A percentile compares a stretch with the other conserved stretches of the same genome.
These are phyloP conservation scores for Solanum pimpinellifolium DNA, from an alignment of 257 asterid species.

Conservation along the genomic window DNA sequence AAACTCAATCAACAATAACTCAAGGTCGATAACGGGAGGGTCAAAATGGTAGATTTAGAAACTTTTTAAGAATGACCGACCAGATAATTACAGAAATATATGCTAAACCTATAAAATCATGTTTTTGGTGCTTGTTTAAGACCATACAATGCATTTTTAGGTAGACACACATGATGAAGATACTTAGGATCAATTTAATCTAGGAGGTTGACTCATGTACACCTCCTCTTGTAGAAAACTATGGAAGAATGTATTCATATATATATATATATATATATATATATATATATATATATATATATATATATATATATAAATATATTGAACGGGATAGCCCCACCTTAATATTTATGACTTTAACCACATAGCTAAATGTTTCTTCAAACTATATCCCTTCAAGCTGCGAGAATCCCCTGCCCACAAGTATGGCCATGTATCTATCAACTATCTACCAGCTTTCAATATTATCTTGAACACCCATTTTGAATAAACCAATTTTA, in stretches of 20 bases:
- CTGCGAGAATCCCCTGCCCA: not conserved
- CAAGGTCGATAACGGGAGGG: not conserved
- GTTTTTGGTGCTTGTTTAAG: too few relatives aligned
- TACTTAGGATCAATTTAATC: not conserved
- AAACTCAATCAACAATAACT: not conserved
- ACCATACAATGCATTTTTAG: not conserved
- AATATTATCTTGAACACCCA: too few relatives aligned
- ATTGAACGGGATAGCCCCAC: too few relatives aligned
- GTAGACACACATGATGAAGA: not conserved
- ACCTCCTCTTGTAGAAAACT: not conserved
- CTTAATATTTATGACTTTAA: too few relatives aligned
- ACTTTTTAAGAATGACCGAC: not conserved
- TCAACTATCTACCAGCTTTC: too few relatives aligned
- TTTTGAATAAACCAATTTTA: not conserved
- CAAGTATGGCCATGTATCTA: not conserved
- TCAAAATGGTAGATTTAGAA: not conserved
- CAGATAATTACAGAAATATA: not conserved
- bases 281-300: too few relatives aligned
- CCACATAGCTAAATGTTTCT: not conserved
- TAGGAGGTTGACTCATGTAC: not conserved
- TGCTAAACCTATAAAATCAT: not conserved
- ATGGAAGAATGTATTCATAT: too few relatives aligned
- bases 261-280: too few relatives aligned
- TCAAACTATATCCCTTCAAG: not conserved
- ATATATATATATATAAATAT: too few relatives aligned